phyloP scores from a whole-genome alignment of 768 basidiomycete genomes.

The Auriscalpium microsporum region DNA sequence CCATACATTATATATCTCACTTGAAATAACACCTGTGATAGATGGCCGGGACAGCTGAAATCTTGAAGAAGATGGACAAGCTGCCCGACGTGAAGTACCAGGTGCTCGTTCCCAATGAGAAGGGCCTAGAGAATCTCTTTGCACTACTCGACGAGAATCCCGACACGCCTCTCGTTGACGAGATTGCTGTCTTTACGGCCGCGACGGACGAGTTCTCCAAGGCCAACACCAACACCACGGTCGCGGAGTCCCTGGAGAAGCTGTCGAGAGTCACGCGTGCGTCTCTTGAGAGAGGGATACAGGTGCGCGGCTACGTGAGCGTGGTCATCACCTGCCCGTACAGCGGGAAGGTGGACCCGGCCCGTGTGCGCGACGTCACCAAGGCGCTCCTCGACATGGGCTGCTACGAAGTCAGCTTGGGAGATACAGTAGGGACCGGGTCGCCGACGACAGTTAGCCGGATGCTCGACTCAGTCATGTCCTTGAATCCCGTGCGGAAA shows the following conservation, averaged over 20 bases:
- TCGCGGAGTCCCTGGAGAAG: slow-evolving; percentile 59
- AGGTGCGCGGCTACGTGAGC: slow-evolving; percentile 81
- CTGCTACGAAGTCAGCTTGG: slow-evolving; percentile 87
- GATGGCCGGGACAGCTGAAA: slow-evolving; percentile 84
- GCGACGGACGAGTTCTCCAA: slow-evolving; percentile 81
- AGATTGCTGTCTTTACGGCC: slow-evolving; percentile 84
- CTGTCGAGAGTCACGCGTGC: slow-evolving; percentile 52
- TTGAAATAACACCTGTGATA: slow-evolving; percentile 22
- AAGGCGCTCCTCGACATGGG: slow-evolving; percentile 78
- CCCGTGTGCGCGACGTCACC: slow-evolving; percentile 58
- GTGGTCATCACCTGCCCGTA: slow-evolving; percentile 82
- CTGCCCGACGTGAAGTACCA: slow-evolving; percentile 56
- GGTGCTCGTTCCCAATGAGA: slow-evolving; percentile 75
- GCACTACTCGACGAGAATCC: slow-evolving; percentile 36
- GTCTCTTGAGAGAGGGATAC: slow-evolving; percentile 54
- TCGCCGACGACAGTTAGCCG: slow-evolving; percentile 58
- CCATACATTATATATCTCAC: not conserved
- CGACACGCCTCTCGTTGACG: slow-evolving; percentile 53
- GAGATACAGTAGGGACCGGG: slow-evolving; percentile 87
- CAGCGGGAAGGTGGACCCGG: slow-evolving; percentile 64
- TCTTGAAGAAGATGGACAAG: slow-evolving; percentile 51
- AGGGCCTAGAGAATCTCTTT: slow-evolving; percentile 64
- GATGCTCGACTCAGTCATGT: slow-evolving; percentile 66
- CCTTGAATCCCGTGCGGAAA: slow-evolving; percentile 46
- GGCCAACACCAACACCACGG: slow-evolving; percentile 76